Base-by-base conservation (phyloP, 1,284 basidiomycete genomes). In the Laetiporus sulphureus region DNA sequence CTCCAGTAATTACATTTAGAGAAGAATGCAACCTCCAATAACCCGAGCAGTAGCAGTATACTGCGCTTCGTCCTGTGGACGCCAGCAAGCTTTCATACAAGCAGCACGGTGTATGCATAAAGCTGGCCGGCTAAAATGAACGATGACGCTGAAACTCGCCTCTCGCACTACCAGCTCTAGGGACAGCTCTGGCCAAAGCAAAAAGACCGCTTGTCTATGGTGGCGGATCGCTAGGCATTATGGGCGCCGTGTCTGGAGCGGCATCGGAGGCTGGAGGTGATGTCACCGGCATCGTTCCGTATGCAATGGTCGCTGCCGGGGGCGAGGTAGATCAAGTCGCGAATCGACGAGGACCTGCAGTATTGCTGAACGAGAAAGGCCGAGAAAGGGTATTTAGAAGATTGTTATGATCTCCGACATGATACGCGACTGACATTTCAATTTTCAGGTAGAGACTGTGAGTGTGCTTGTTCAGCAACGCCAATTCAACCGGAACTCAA, bases 261-360 rank as follows among this genome's bases (percentile, higher is more conserved):
- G 81, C 75, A 0, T 65, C 89, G 13, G 67, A 81, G 48, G 66
- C 67, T 1, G 84, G 84, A 12, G 90, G 91, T 1, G 67, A 73
- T 32, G 88, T 89, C 10, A 83, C 79, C n/a, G 93, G 91, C 4
- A 69, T 96, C 34, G 70, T 91, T 18, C 92, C 91, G 0, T 73
- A 71, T 31, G 88, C 89, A 3, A 89, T 91, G 72, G 64, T 79
- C 32, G 67, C 65, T 2, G 73, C 68, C 12, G 80, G 79, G 21
- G 81, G 81, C 11, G 81, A 86, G 51, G 67, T 68, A 29, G 77
- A 79, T 31, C 70, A 73, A 48, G 61, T 64, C 6, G 19, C 60
- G 25, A 56, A 58, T 2, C 25, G 19, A 36, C 38, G 32, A 21
- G 32, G 32, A 15, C 29, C 36, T 48, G 51, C 49, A 29, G 52